Conservation (phyloP, 495 filamentous ascomycete genomes). For the Hyaloscypha bicolor region DNA sequence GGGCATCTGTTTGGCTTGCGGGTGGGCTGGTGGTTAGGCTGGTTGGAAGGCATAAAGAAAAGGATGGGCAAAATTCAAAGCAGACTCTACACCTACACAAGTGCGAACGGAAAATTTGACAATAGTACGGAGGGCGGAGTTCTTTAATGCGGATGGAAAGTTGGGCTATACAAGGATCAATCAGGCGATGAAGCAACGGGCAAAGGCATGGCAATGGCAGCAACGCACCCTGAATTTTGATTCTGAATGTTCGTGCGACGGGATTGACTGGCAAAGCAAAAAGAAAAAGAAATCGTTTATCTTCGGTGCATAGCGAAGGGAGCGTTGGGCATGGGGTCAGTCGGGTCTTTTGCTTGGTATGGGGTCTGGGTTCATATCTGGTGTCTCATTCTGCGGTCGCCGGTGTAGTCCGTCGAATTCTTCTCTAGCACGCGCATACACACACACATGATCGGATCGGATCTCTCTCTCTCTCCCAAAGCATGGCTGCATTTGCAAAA, state of each 20-base stretch:
- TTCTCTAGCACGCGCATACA: background rate
- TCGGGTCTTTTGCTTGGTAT: slow-evolving; percentile 58
- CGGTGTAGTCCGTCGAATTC: background rate
- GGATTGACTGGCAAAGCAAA: slow-evolving; percentile 18
- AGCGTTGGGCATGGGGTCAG: slow-evolving; percentile 58
- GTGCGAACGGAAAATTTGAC: slow-evolving; percentile 17
- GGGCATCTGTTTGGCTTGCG: slow-evolving; percentile 21
- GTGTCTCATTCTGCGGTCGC: slow-evolving; percentile 39
- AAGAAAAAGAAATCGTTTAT: slow-evolving; percentile 21
- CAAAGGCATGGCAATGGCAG: slow-evolving; percentile 10
- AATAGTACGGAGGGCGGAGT: slow-evolving; percentile 30
- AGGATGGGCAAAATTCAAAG: slow-evolving; percentile 29
- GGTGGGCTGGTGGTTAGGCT: slow-evolving; percentile 15
- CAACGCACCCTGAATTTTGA: slow-evolving; percentile 12
- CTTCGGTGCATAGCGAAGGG: slow-evolving; percentile 61
- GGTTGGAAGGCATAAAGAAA: slow-evolving; percentile 34
- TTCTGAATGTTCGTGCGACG: slow-evolving; percentile 12
- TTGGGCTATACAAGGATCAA: slow-evolving; percentile 19
- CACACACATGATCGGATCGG: background rate
- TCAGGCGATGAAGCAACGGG: slow-evolving; percentile 12
- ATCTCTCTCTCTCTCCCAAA: background rate
- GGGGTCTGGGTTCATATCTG: slow-evolving; percentile 46
- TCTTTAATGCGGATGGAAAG: slow-evolving; percentile 34
- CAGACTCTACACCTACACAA: slow-evolving; percentile 21
- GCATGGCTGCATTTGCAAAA: background rate